A percentile compares a stretch with the other conserved stretches of the same genome.
Conservation (phyloP, 2,329 filamentous ascomycete genomes). For the Phyllosticta citriasiana region DNA sequence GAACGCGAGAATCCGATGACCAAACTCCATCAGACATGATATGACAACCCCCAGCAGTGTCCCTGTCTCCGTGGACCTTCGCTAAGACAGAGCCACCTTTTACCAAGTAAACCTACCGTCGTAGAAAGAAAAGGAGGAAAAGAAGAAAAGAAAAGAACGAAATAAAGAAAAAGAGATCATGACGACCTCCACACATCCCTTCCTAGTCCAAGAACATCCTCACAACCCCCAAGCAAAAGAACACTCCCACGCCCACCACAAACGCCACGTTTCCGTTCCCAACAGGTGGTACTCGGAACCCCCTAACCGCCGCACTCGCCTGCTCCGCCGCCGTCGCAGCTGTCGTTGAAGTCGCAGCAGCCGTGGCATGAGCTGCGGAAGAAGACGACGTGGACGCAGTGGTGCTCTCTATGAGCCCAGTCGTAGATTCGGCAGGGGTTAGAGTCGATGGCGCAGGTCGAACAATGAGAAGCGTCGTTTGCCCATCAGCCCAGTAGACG, state of each 20-base stretch:
- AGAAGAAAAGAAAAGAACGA: background rate
- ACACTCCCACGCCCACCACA: background rate
- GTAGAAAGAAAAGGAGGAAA: background rate
- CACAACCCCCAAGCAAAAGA: background rate
- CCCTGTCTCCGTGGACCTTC: no score
- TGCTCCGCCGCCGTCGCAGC: background rate
- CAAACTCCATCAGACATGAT: background rate
- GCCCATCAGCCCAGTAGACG: background rate
- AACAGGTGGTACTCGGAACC: background rate
- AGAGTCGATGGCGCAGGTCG: background rate
- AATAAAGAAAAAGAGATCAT: background rate
- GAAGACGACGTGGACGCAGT: background rate
- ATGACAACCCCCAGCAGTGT: no score
- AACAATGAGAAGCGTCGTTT: constrained; percentile 2
- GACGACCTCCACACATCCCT: background rate
- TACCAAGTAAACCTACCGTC: no score
- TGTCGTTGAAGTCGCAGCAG: background rate
- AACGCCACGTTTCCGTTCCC: background rate
- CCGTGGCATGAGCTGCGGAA: background rate
- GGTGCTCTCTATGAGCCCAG: background rate
- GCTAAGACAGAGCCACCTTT: no score
- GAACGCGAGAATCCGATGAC: background rate
- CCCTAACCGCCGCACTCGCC: background rate
- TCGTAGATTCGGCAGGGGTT: background rate
- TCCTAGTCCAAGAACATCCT: background rate